These are phyloP conservation scores for Mollisia scopiformis DNA, from an alignment of 2,329 filamentous ascomycete species.

Conservation along the genomic window DNA sequence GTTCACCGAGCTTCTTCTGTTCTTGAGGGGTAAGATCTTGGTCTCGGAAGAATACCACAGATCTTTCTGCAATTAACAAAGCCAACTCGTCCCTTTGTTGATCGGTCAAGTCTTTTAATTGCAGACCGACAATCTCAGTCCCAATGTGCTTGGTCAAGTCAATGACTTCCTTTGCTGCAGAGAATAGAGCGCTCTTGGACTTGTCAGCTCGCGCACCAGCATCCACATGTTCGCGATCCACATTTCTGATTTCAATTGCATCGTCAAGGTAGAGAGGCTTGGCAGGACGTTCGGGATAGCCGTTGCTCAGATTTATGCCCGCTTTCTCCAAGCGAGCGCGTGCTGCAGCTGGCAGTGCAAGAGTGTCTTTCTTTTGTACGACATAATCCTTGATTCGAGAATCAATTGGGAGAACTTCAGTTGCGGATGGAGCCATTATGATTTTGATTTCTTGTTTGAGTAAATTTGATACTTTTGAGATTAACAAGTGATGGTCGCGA, in stretches of 20 bases:
- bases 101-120: slow-evolving; percentile 42
- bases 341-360: slow-evolving; percentile 61
- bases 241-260: slow-evolving; percentile 65
- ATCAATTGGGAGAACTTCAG: slow-evolving; percentile 59
- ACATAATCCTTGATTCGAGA: slow-evolving; percentile 65
- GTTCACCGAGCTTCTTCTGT: slow-evolving; percentile 64
- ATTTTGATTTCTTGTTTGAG: slow-evolving; percentile 14
- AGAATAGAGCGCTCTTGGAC: slow-evolving; percentile 61
- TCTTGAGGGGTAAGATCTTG: slow-evolving; percentile 60
- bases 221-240: slow-evolving; percentile 59
- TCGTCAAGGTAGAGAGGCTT: slow-evolving; percentile 71
- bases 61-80: slow-evolving; percentile 44
- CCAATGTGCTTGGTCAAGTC: slow-evolving; percentile 47
- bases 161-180: slow-evolving; percentile 64
- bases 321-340: slow-evolving; percentile 65
- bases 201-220: slow-evolving; percentile 67
- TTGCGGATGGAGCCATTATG: slow-evolving; percentile 46
- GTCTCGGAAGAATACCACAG: slow-evolving; percentile 41
- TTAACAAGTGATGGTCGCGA: background rate
- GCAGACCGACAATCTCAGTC: slow-evolving; percentile 45
- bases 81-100: slow-evolving; percentile 46
- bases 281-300: slow-evolving; percentile 72
- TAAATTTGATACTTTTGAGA: background rate
- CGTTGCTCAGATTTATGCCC: slow-evolving; percentile 68
- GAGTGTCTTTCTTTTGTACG: slow-evolving; percentile 63